Evolutionary conservation across 805 yeast species (phyloP).

Genomic region (Kodamaea laetipori): DNA sequence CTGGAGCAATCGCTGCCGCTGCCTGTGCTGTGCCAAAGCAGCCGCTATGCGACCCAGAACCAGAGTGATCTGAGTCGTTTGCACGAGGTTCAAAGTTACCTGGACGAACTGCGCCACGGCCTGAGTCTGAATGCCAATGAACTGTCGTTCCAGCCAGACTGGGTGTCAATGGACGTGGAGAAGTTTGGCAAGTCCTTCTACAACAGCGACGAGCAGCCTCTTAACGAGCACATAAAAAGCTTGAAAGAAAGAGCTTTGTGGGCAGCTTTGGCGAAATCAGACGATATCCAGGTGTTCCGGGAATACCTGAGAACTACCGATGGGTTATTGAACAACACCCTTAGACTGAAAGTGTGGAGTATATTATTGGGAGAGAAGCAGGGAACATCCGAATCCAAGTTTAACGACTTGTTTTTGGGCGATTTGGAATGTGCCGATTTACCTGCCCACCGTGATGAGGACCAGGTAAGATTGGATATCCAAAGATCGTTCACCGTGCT

Average conservation of each 20-base stretch:
- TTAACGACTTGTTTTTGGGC: conserved; percentile 4
- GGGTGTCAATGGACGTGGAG: conserved; percentile 54
- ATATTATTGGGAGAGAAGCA: conserved; percentile 36
- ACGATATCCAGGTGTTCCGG: conserved; percentile 22
- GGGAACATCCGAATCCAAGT: not conserved
- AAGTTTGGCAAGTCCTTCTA: conserved; percentile 50
- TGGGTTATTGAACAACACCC: conserved; percentile 46
- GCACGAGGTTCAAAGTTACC: conserved; percentile 2
- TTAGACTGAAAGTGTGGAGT: conserved; percentile 56
- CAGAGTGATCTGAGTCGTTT: not conserved
- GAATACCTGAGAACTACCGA: conserved; percentile 46
- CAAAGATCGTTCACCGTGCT: conserved; percentile 60
- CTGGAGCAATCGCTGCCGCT: conserved; percentile 4
- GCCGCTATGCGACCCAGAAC: not conserved
- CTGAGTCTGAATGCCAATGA: conserved; percentile 11
- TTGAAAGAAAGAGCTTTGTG: conserved; percentile 40
- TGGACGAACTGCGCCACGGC: conserved; percentile 7
- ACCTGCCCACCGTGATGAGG: conserved; percentile 66
- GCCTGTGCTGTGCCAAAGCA: conserved; percentile 4
- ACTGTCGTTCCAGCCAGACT: conserved; percentile 33
- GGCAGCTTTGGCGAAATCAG: conserved; percentile 33
- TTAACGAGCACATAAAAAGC: conserved; percentile 39
- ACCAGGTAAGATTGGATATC: conserved; percentile 79
- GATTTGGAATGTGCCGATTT: conserved; percentile 18
- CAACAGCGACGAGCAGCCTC: conserved; percentile 41